A percentile compares a stretch with the other conserved stretches of the same genome.
Evolutionary conservation across 2,329 filamentous ascomycete species (phyloP).

Genomic region (Dothiorella sarmentorum): DNA sequence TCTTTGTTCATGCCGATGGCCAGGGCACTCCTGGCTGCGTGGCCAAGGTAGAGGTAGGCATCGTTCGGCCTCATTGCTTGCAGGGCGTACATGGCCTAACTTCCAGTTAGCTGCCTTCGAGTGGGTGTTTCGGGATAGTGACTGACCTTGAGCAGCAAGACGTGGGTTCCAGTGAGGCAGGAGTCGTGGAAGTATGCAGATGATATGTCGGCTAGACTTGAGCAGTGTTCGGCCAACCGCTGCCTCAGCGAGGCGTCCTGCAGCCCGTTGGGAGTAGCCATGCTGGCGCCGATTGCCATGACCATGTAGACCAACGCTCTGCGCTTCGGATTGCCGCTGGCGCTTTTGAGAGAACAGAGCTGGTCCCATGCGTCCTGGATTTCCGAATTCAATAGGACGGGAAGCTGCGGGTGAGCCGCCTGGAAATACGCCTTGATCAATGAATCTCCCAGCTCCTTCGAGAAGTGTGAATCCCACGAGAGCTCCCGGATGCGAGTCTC

Average conservation of each 20-base stretch:
- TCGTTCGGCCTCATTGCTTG: background rate
- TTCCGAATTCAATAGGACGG: conserved; percentile 32
- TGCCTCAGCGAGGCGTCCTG: conserved; percentile 68
- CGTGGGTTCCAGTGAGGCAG: background rate
- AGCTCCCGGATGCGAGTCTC: background rate
- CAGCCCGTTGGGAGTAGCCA: conserved; percentile 55
- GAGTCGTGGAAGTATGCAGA: background rate
- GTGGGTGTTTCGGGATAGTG: too few species aligned
- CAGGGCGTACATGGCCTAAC: background rate
- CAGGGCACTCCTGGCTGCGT: background rate
- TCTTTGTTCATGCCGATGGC: background rate
- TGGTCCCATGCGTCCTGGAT: conserved; percentile 43
- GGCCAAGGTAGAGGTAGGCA: background rate
- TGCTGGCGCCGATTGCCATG: conserved; percentile 44
- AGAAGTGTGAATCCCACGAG: background rate
- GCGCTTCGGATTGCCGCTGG: conserved; percentile 23
- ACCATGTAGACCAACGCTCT: conserved; percentile 31
- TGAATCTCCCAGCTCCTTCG: background rate
- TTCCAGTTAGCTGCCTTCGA: too few species aligned
- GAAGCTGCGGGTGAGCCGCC: conserved; percentile 13
- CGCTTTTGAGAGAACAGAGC: background rate
- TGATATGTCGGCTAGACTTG: background rate
- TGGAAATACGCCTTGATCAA: background rate
- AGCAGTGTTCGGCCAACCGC: conserved; percentile 77
- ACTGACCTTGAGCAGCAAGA: background rate